Evolutionary conservation across 2,329 filamentous ascomycete genomes (phyloP), one percentile per base, ranked within the genome.

Genomic region (Colletotrichum shisoi): DNA sequence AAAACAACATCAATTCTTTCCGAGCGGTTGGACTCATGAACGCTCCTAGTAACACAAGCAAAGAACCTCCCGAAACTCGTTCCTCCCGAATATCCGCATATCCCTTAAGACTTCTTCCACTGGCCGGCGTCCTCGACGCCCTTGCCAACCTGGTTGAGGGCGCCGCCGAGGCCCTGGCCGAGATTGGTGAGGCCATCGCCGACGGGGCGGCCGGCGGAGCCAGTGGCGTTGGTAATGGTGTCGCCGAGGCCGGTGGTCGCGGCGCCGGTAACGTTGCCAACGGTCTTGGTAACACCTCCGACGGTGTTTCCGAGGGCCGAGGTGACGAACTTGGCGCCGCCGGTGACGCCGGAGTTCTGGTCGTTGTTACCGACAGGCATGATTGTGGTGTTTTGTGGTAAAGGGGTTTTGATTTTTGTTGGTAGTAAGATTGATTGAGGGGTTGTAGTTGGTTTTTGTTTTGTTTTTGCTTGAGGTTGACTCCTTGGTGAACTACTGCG

Each of bases 41-140:
- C 53, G 63, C 21, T 67, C n/a, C 53, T 59, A 63, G 17, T 53
- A 63, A 59, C 7, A 69, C 58, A 69, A 37, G 11, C 4, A 27
- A 11, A 48, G 13, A 51, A 42, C n/a, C 46, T n/a, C 1, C 19
- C 42, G 6, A 34, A 34, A n/a, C 3, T 19, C 5, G 3, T 21
- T 34, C n/a, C 6, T 42, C 34, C 31, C 31, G 8, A 34, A 34
- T 2, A 7, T 7, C 7, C 31, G 31, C 31, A 1, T 34, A 17
- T 48, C 21, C 3, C 31, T 53, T 15, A 69, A 6, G 67, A 70
- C 4, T 58, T 79, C 77, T 84, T 84, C 84, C 85, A 87, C 73
- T 87, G 76, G 3, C 86, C 86, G 12, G 85, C 85, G 71, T 87
- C 78, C 76, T 88, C 85, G 7, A 85, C 81, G 0, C 85, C 85